These are phyloP conservation scores for Xylariaceae sp. DNA, from an alignment of 2,329 filamentous ascomycete genomes.

Conservation along the genomic window DNA sequence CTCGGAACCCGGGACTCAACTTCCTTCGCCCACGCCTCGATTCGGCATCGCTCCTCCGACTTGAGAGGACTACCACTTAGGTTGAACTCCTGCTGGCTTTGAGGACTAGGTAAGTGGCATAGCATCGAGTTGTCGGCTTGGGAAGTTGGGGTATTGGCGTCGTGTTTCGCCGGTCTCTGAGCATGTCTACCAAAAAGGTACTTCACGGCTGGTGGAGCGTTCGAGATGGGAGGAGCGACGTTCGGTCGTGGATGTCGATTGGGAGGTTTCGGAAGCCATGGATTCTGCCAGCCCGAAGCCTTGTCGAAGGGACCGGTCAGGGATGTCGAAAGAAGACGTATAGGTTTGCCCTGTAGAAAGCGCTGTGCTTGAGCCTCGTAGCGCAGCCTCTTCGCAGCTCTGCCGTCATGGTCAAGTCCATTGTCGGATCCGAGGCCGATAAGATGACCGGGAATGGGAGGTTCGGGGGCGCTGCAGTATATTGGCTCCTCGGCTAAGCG, in stretches of 20 bases:
- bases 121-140: slow-evolving; percentile 18
- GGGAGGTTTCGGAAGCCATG: slow-evolving; percentile 34
- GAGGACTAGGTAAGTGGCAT: slow-evolving; percentile 33
- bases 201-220: too few relatives aligned
- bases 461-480: slow-evolving; percentile 36
- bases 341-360: slow-evolving; percentile 48
- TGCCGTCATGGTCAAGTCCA: slow-evolving; percentile 41
- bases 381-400: slow-evolving; percentile 42
- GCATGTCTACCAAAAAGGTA: too few relatives aligned
- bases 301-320: slow-evolving; percentile 55
- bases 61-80: slow-evolving; percentile 7
- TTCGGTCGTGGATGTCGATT: slow-evolving; percentile 3
- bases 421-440: slow-evolving; percentile 51
- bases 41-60: slow-evolving; percentile 13
- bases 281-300: slow-evolving; percentile 43
- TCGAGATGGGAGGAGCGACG: slow-evolving; percentile 1
- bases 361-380: slow-evolving; percentile 53
- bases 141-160: too few relatives aligned
- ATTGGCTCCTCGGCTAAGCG: slow-evolving; percentile 31
- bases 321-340: slow-evolving; percentile 51
- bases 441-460: slow-evolving; percentile 33
- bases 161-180: too few relatives aligned
- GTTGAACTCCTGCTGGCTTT: slow-evolving; percentile 20
- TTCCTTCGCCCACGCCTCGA: slow-evolving; percentile 19
- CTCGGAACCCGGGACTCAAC: slow-evolving; percentile 12